A percentile compares a stretch with the other conserved stretches of the same genome.
These are phyloP conservation scores for Asclepias syriaca DNA, from an alignment of 257 asterid genomes.

Conservation along the genomic window DNA sequence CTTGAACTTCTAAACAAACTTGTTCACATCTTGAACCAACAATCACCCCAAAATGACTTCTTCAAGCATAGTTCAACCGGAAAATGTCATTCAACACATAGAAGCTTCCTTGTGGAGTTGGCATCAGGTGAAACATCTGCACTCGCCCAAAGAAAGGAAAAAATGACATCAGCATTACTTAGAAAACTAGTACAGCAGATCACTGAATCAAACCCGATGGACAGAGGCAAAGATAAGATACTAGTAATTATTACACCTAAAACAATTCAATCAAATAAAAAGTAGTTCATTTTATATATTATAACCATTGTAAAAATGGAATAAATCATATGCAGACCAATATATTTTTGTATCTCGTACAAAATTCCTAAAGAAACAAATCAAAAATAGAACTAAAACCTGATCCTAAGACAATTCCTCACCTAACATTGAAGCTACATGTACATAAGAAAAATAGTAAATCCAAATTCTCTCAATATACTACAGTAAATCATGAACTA, in stretches of 20 bases:
- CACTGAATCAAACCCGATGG: neutral
- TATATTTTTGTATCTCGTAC: neutral
- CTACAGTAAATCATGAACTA: too few species aligned
- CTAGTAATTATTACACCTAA: neutral
- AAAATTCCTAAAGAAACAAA: neutral
- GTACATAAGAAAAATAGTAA: neutral
- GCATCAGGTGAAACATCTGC: conserved; percentile 95
- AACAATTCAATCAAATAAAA: neutral
- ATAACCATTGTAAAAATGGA: neutral
- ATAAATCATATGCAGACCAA: neutral
- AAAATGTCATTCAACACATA: conserved; percentile 82
- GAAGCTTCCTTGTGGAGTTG: conserved; percentile 80
- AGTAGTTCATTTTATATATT: neutral
- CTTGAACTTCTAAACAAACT: neutral
- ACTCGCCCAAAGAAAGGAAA: neutral
- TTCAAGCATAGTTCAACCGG: conserved; percentile 84
- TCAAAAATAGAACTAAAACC: neutral
- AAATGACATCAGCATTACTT: neutral
- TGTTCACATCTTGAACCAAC: too few species aligned
- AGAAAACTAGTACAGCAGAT: neutral
- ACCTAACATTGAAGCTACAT: neutral
- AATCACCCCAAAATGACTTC: conserved; percentile 2
- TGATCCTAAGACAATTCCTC: neutral
- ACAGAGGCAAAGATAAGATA: too few species aligned
- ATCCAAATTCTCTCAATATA: too few species aligned